Evolutionary conservation across 805 yeast genomes (phyloP).

Genomic region (Saccharomycopsis sp.): DNA sequence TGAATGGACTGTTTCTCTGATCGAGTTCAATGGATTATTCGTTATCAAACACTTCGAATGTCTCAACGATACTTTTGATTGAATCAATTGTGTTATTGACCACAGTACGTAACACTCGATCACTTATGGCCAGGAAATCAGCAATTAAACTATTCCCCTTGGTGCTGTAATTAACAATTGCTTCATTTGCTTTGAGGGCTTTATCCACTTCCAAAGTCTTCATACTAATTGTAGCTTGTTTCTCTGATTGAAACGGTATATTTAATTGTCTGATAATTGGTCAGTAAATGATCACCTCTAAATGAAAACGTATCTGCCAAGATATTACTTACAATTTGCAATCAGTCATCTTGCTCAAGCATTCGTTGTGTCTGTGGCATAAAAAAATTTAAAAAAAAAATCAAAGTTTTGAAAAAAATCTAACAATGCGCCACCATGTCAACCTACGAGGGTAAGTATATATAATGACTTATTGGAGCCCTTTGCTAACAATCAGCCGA

Average conservation of each 20-base stretch:
- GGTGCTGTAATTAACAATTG: constrained; percentile 34
- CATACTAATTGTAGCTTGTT: constrained; percentile 51
- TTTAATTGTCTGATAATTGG: constrained; percentile 27
- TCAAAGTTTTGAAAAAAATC: constrained; percentile 2
- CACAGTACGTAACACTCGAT: constrained; percentile 62
- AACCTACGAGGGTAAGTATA: constrained; percentile 30
- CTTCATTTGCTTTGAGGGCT: constrained; percentile 50
- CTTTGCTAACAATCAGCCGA: constrained; percentile 5
- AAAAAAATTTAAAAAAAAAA: constrained; percentile 7
- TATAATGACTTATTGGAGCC: neutral
- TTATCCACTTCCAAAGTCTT: constrained; percentile 58
- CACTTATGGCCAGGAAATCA: constrained; percentile 46
- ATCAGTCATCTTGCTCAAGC: neutral
- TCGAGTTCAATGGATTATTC: neutral
- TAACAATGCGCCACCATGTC: constrained; percentile 24
- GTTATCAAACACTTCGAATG: constrained; percentile 51
- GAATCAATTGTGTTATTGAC: constrained; percentile 63
- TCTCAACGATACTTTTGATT: constrained; percentile 57
- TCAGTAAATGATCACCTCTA: constrained; percentile 16
- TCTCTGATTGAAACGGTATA: constrained; percentile 48
- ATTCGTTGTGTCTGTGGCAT: neutral
- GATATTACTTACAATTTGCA: neutral
- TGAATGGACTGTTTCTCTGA: neutral
- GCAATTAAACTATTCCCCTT: constrained; percentile 33
- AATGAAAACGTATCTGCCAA: neutral